Conservation (phyloP, 75 land plant species). For the Pinus taeda region DNA sequence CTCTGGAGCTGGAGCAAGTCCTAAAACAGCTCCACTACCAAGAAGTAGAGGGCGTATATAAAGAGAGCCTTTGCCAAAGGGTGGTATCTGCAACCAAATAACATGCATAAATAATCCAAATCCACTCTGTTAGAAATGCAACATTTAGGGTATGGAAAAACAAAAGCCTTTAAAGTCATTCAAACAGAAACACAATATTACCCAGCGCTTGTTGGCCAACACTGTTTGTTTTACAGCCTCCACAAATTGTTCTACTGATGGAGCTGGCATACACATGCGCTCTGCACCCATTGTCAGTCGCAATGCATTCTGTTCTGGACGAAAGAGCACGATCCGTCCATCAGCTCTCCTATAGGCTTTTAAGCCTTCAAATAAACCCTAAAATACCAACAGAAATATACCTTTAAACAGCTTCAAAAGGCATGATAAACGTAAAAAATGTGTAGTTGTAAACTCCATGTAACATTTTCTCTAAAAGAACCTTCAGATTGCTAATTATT, state of each 20-base stretch:
- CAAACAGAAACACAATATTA: conserved; percentile 13
- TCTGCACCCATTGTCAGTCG: conserved; percentile 70
- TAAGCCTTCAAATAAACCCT: conserved; percentile 81
- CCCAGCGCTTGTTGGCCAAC: conserved; percentile 79
- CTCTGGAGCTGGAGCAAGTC: conserved; percentile 88
- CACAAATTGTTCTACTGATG: conserved; percentile 61
- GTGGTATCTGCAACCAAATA: conserved; percentile 68
- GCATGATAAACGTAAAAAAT: too few species aligned
- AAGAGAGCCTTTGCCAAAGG: conserved; percentile 89
- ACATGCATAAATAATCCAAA: background rate
- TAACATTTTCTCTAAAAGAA: too few species aligned
- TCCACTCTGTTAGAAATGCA: background rate
- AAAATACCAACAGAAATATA: background rate
- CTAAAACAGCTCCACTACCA: conserved; percentile 79
- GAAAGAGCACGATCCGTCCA: conserved; percentile 57
- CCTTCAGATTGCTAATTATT: too few species aligned
- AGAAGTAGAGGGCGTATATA: conserved; percentile 87
- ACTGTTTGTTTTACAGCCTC: conserved; percentile 73
- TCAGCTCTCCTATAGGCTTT: conserved; percentile 71
- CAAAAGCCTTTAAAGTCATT: background rate
- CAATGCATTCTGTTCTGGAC: conserved; percentile 69
- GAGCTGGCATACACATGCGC: conserved; percentile 77
- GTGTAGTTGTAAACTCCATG: too few species aligned
- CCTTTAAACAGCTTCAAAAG: too few species aligned
- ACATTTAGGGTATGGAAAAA: background rate